These are phyloP conservation scores for Fusarium redolens DNA, from an alignment of 2,329 filamentous ascomycete genomes.

Conservation along the genomic window DNA sequence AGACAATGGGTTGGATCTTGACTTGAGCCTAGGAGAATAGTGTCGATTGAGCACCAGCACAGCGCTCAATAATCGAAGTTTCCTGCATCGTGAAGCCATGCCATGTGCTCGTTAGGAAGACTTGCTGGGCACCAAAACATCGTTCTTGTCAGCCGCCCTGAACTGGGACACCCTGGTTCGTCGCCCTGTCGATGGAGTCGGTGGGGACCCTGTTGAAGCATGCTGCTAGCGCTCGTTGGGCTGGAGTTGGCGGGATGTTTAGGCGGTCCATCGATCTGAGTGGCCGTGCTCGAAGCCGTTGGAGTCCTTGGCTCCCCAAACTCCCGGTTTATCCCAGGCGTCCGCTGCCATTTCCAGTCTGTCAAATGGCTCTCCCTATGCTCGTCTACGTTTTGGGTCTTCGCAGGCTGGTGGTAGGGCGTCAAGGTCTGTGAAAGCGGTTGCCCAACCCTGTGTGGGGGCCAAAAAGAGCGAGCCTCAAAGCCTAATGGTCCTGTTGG, in stretches of 20 bases:
- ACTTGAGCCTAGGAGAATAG: not conserved
- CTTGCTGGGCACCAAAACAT: constrained; percentile 36
- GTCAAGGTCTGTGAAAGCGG: constrained; percentile 30
- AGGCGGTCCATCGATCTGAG: constrained; percentile 29
- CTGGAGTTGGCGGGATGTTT: constrained; percentile 38
- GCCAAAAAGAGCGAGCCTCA: constrained; percentile 31
- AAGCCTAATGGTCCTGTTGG: constrained; percentile 24
- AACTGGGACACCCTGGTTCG: constrained; percentile 38
- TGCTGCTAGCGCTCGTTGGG: constrained; percentile 38
- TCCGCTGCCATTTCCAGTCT: constrained; percentile 24
- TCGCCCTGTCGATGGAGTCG: constrained; percentile 37
- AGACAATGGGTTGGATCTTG: not conserved
- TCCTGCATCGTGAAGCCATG: constrained; percentile 4
- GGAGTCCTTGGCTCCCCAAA: constrained; percentile 29
- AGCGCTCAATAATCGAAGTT: not conserved
- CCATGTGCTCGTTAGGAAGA: constrained; percentile 19
- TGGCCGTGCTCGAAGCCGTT: constrained; percentile 19
- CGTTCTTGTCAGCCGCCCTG: constrained; percentile 39
- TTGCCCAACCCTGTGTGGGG: constrained; percentile 40
- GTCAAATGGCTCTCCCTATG: constrained; percentile 25
- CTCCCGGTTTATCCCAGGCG: constrained; percentile 32
- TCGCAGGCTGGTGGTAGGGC: constrained; percentile 31
- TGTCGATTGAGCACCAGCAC: constrained; percentile 1
- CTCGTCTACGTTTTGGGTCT: constrained; percentile 11
- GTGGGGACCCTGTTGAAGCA: constrained; percentile 29